Evolutionary conservation across 108 stramenopile species (phyloP).

Genomic region (Pseudonitzschia multistriata): DNA sequence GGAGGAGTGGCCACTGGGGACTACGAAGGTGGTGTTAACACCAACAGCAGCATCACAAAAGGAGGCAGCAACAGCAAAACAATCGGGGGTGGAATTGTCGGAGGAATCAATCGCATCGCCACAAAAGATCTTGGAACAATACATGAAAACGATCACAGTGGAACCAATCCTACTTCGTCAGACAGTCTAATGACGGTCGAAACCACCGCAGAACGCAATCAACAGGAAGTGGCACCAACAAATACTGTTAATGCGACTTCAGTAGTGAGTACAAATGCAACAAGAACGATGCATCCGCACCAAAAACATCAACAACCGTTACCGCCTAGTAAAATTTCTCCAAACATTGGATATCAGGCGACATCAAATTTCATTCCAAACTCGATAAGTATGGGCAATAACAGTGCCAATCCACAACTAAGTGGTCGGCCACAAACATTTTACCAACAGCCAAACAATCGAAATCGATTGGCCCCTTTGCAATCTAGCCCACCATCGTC

Average conservation of each 20-base stretch:
- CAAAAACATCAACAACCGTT: conserved; percentile 22
- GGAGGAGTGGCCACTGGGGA: conserved; percentile 39
- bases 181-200: conserved; percentile 54
- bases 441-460: not conserved
- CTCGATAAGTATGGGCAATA: not conserved
- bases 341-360: conserved; percentile 14
- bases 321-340: conserved; percentile 17
- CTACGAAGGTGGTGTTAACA: conserved; percentile 24
- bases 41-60: not conserved
- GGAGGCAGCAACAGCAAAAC: not conserved
- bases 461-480: conserved; percentile 22
- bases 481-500: conserved; percentile 29
- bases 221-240: conserved; percentile 23
- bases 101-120: conserved; percentile 12
- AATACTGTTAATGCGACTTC: conserved; percentile 9
- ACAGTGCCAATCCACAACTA: not conserved
- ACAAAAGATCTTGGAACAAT: conserved; percentile 72
- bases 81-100: not conserved
- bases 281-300: too few relatives aligned
- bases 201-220: conserved; percentile 27
- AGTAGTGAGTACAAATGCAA: not conserved
- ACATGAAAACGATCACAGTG: conserved; percentile 60
- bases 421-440: not conserved
- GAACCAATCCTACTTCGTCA: conserved; percentile 15
- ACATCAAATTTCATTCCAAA: conserved; percentile 13